Base-by-base conservation (phyloP, 2,329 filamentous ascomycete species). In the Cladosporium sp. region DNA sequence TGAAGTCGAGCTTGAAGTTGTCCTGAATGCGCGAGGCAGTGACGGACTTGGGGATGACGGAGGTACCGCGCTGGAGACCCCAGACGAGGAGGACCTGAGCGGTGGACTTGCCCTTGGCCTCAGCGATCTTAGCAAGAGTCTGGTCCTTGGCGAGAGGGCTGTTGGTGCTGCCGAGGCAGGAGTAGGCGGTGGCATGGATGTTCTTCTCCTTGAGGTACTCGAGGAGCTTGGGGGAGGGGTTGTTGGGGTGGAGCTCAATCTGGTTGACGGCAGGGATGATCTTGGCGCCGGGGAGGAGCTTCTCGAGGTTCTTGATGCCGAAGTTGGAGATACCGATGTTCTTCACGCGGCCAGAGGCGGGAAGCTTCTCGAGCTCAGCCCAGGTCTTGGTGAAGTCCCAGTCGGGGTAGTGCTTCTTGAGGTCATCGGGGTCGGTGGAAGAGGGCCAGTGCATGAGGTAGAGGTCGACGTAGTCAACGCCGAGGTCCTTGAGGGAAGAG, bases 281-380 rank as follows among this genome's bases (percentile, higher is more conserved):
- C 80, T 88, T 88, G 80, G 83, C 86, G 71, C 84, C 85, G 60
- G 88, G 87, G 70, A 82, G 71, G 66, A 86, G 78, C 66, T 79
- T 74, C 71, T 85, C 77, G 18, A 86, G 76, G 49, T 84, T 80
- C 18, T 75, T 73, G 28, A 84, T 82, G 65, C 80, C 80, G 79
- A 90, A 94, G 80, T 94, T 95, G 74, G 89, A 92, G 18, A 95
- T 88, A 61, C 92, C 92, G 71, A 95, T 92, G 65, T 88, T 87
- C 71, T 83, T 85, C 59, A 87, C 88, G 68, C 86, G 85, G 68
- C 90, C 90, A 1, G 86, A 85, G 15, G 78, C 75, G 36, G 87
- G 80, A 24, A 88, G 72, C 57, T 85, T 85, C 75, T 88, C 84
- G 82, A 93, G 87, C 36, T 86, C 86, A 74, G 90, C 87, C 90